Evolutionary conservation across 208 protist species (phyloP).

Genomic region (Leptomonas pyrrhocoris): DNA sequence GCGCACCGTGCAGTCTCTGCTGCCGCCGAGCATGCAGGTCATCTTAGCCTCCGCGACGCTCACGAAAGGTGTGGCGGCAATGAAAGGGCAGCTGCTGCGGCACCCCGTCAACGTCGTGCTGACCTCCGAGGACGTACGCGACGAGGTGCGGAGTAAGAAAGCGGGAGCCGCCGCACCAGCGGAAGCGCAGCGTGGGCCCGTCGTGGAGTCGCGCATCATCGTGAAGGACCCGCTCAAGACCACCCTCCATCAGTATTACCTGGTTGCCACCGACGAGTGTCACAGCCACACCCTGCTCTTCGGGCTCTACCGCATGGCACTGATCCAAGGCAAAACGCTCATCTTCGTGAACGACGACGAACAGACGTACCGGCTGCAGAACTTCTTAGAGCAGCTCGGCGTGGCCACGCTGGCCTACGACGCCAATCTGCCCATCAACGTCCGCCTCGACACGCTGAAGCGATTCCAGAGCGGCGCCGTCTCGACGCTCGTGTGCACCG

Average conservation of each 20-base stretch:
- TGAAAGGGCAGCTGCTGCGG: conserved; percentile 94
- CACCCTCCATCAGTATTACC: conserved; percentile 86
- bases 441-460: conserved; percentile 92
- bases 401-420: conserved; percentile 95
- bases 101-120: conserved; percentile 93
- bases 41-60: conserved; percentile 96
- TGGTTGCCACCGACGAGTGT: conserved; percentile 87
- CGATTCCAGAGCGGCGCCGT: conserved; percentile 96
- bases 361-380: conserved; percentile 93
- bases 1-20: conserved; percentile 72
- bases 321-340: conserved; percentile 95
- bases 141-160: conserved; percentile 50
- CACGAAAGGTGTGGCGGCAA: conserved; percentile 89
- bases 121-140: conserved; percentile 67
- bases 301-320: conserved; percentile 90
- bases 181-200: conserved; percentile 36
- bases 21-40: conserved; percentile 91
- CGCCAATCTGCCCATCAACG: conserved; percentile 95
- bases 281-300: conserved; percentile 96
- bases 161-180: conserved; percentile 48
- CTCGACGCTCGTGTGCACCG: conserved; percentile 96
- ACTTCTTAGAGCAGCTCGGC: conserved; percentile 96
- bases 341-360: conserved; percentile 97
- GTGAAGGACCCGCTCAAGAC: conserved; percentile 51
- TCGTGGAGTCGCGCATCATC: conserved; percentile 76